Percentiles rank a stretch among this genome's conserved stretches.
Conservation (phyloP, 306 rosid species). For the Morella rubra region DNA sequence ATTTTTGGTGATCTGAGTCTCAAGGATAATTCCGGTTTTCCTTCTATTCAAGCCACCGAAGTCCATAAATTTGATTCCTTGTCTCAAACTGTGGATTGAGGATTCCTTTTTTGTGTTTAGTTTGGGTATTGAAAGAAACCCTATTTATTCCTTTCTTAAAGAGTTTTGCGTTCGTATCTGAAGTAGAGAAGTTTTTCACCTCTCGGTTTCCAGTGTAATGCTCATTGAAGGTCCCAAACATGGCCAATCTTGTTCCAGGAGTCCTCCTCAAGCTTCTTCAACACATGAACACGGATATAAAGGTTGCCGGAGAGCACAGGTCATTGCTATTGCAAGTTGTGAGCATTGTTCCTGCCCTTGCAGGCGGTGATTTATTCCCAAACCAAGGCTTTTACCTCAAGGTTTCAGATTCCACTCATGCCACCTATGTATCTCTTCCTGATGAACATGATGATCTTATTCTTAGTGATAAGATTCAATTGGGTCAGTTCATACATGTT, state of each 20-base stretch:
- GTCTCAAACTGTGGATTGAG: conserved; percentile 27
- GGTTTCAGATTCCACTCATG: conserved; percentile 97
- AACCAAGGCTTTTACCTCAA: conserved; percentile 93
- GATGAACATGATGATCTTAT: conserved; percentile 94
- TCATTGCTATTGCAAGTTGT: conserved; percentile 87
- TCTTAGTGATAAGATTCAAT: conserved; percentile 92
- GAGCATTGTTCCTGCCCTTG: conserved; percentile 94
- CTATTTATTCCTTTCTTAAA: no score
- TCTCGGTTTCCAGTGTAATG: conserved; percentile 49
- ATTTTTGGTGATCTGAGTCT: conserved; percentile 26
- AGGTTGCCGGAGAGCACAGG: conserved; percentile 92
- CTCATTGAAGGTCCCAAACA: conserved; percentile 56
- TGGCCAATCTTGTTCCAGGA: conserved; percentile 99
- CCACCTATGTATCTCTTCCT: conserved; percentile 91
- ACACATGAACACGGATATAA: conserved; percentile 93
- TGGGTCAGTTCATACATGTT: conserved; percentile 90
- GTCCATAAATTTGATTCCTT: conserved; percentile 25
- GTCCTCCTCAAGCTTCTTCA: conserved; percentile 88
- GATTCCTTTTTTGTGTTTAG: conserved; percentile 14
- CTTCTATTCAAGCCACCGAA: conserved; percentile 19
- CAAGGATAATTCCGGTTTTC: conserved; percentile 13
- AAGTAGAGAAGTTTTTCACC: conserved; percentile 13
- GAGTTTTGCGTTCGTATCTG: conserved; percentile 24
- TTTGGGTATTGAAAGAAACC: conserved; percentile 21
- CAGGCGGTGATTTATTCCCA: conserved; percentile 80